Conservation (phyloP, 78 protist genomes). For the Tieghemostelium lacteum region DNA sequence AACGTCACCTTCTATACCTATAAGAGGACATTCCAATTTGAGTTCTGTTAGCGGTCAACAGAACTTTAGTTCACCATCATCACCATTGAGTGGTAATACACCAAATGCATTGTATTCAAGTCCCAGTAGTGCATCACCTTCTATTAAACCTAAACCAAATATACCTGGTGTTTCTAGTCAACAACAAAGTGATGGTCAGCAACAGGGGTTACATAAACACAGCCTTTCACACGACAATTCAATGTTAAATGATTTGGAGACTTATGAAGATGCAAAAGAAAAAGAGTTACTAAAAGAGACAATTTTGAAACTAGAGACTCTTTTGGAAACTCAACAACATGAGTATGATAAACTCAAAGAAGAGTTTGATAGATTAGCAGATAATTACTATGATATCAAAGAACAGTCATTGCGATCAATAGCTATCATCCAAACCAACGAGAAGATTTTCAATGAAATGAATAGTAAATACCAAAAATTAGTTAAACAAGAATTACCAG, state of each 20-base stretch:
- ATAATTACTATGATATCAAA: conserved; percentile 10
- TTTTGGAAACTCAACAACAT: conserved; percentile 36
- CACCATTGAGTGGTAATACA: not conserved
- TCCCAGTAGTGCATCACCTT: not conserved
- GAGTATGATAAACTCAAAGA: conserved; percentile 34
- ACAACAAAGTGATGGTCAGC: not conserved
- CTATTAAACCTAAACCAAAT: not conserved
- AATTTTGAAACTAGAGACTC: conserved; percentile 23
- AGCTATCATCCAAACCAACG: conserved; percentile 54
- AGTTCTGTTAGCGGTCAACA: not conserved
- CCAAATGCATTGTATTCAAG: not conserved
- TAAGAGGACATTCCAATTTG: too few relatives aligned
- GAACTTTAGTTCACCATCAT: not conserved
- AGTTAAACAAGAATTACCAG: conserved; percentile 42
- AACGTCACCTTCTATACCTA: too few relatives aligned
- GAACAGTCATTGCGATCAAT: conserved; percentile 36
- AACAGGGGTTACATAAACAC: too few relatives aligned
- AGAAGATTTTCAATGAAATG: conserved; percentile 39
- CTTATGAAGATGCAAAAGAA: conserved; percentile 49
- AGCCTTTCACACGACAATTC: conserved; percentile 2
- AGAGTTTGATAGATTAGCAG: conserved; percentile 32
- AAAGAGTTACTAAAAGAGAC: conserved; percentile 31
- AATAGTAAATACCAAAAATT: conserved; percentile 11
- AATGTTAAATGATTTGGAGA: conserved; percentile 32
- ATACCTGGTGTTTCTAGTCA: not conserved